Evolutionary conservation across 164 flowering plant genomes (phyloP).

Genomic region (Umbellularia californica): DNA sequence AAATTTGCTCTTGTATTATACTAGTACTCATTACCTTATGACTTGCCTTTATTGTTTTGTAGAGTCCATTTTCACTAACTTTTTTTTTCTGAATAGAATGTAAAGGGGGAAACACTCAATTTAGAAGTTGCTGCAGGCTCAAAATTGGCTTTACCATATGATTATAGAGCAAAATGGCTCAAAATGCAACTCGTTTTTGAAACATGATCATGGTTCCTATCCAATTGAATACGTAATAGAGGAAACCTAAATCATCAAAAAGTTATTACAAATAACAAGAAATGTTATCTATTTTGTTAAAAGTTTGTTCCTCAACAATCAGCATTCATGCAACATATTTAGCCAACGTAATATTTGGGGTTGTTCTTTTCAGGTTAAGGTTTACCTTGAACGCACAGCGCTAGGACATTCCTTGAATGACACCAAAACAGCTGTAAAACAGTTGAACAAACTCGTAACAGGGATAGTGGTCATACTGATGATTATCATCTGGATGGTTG

Average conservation of each 20-base stretch:
- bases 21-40: neutral
- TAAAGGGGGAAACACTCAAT: neutral
- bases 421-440: slow-evolving; percentile 80
- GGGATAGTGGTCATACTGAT: slow-evolving; percentile 40
- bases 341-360: neutral
- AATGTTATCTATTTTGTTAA: neutral
- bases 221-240: neutral
- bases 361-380: slow-evolving; percentile 54
- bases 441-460: slow-evolving; percentile 59
- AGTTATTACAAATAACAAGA: neutral
- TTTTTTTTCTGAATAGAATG: neutral
- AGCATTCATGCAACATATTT: neutral
- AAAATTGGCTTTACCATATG: neutral
- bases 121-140: neutral
- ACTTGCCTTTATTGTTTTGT: neutral
- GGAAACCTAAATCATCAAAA: too few relatives aligned
- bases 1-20: too few relatives aligned
- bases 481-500: slow-evolving; percentile 52
- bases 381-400: slow-evolving; percentile 67
- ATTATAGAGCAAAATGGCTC: neutral
- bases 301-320: neutral
- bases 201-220: neutral
- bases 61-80: neutral
- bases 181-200: neutral
- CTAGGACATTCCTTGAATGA: slow-evolving; percentile 74